These are phyloP conservation scores for Incumbomyces lentus DNA, from an alignment of 2,329 filamentous ascomycete species.

Conservation along the genomic window DNA sequence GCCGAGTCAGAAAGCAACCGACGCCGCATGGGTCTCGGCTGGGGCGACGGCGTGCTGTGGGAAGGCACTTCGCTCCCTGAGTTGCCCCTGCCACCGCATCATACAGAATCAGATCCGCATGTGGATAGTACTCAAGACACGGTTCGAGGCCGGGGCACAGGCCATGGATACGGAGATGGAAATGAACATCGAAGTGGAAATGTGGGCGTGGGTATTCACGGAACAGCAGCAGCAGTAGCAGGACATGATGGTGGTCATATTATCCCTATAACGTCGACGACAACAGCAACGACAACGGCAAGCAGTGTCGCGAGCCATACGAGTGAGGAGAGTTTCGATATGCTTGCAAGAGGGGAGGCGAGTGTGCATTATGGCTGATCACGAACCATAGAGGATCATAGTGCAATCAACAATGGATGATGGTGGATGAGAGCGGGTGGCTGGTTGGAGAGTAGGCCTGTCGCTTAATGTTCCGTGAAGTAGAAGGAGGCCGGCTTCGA, in stretches of 20 bases:
- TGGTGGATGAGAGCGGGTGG: no score
- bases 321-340: constrained; percentile 40
- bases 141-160: no score
- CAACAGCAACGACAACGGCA: no score
- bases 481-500: no score
- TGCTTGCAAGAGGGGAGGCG: constrained; percentile 34
- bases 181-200: no score
- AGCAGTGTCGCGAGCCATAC: constrained; percentile 26
- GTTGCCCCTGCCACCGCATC: background rate
- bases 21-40: constrained; percentile 16
- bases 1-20: constrained; percentile 15
- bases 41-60: constrained; percentile 19
- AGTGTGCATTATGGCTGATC: constrained; percentile 25
- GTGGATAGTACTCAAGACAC: no score
- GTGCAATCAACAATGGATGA: no score
- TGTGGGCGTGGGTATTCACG: no score
- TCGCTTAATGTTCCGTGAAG: no score
- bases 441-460: background rate
- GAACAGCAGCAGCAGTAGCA: background rate
- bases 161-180: no score
- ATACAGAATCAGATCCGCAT: background rate
- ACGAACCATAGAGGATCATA: no score
- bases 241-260: constrained; percentile 2
- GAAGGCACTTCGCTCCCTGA: constrained; percentile 8
- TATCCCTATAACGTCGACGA: constrained; percentile 25